Conservation (phyloP, 148 eudicot species). For the Chenopodium suecicum region DNA sequence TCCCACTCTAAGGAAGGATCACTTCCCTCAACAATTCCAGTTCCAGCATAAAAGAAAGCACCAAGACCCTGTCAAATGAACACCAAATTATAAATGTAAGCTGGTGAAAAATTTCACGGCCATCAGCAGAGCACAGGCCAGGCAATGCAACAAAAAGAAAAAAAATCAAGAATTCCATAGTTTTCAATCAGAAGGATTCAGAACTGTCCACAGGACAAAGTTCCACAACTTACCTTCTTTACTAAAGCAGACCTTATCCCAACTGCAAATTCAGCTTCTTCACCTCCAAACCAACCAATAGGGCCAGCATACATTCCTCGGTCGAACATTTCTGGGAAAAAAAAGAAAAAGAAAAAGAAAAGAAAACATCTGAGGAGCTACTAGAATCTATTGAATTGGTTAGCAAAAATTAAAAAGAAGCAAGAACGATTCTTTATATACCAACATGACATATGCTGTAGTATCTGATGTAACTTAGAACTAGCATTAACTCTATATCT, state of each 20-base stretch:
- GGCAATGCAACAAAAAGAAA: neutral
- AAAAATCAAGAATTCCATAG: neutral
- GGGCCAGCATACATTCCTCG: slow-evolving; percentile 99
- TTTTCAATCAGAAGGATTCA: neutral
- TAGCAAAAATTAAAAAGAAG: neutral
- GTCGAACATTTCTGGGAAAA: slow-evolving; percentile 69
- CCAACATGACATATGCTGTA: neutral
- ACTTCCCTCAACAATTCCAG: slow-evolving; percentile 96
- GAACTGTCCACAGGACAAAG: slow-evolving; percentile 1
- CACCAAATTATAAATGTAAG: neutral
- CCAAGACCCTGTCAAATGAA: slow-evolving; percentile 54
- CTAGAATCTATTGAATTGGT: neutral
- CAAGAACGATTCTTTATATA: neutral
- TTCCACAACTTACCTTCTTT: slow-evolving; percentile 47
- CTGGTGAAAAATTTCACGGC: neutral
- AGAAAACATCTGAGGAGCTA: neutral
- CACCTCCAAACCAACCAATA: slow-evolving; percentile 98
- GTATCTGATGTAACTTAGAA: neutral
- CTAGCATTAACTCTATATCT: neutral
- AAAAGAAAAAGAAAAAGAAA: neutral
- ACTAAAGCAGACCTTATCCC: slow-evolving; percentile 97
- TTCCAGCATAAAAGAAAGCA: slow-evolving; percentile 89
- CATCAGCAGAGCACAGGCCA: slow-evolving; percentile 1
- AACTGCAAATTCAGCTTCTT: slow-evolving; percentile 91
- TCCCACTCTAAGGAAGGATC: slow-evolving; percentile 85